Evolutionary conservation across 345 rosid species (phyloP).

Genomic region (Trapa incisa): DNA sequence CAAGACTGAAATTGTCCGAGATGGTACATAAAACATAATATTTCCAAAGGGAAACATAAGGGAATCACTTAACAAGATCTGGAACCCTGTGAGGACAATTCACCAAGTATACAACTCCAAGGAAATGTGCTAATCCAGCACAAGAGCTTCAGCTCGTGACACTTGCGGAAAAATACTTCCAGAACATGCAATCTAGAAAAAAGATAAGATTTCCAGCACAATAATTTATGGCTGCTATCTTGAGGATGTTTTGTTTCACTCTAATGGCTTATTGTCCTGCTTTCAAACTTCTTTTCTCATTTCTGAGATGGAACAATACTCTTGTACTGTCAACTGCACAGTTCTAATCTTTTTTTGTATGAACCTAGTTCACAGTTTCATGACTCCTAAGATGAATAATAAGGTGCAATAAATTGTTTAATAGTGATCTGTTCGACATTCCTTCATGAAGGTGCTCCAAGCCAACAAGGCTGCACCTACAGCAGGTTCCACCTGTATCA

Average conservation of each 20-base stretch:
- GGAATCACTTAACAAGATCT: background rate
- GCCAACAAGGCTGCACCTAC: conserved; percentile 66
- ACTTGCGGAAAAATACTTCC: background rate
- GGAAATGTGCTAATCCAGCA: background rate
- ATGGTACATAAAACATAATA: background rate
- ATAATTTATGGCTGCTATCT: background rate
- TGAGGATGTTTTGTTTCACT: background rate
- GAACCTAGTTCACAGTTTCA: conserved; percentile 19
- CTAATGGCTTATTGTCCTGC: background rate
- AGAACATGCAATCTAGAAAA: background rate
- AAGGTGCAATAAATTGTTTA: conserved; percentile 7
- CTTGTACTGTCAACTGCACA: conserved; percentile 19
- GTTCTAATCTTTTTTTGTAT: too few relatives aligned
- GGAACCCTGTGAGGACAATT: background rate
- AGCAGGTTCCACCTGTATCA: conserved; percentile 46
- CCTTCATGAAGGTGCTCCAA: conserved; percentile 28
- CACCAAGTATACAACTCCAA: background rate
- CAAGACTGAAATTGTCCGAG: background rate
- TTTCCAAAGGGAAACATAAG: background rate
- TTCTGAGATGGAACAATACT: background rate
- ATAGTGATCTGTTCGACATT: conserved; percentile 10
- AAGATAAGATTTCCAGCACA: background rate
- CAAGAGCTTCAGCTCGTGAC: background rate
- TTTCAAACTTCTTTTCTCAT: background rate
- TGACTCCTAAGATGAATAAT: conserved; percentile 4